Evolutionary conservation across 1,284 basidiomycete genomes (phyloP).

Genomic region (Apiotrichum domesticum): DNA sequence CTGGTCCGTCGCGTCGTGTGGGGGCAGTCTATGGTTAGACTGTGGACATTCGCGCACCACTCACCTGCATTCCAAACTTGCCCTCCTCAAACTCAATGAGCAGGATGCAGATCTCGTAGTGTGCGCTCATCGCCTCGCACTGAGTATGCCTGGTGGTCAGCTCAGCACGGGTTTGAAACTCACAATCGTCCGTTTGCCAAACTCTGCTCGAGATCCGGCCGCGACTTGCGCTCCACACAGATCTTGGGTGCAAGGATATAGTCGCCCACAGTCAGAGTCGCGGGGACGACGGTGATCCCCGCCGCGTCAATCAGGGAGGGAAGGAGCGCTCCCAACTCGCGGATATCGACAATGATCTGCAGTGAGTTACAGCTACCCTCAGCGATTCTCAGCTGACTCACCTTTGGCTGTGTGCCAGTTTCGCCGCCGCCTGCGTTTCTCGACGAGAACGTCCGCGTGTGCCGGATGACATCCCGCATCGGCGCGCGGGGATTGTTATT

Average conservation of each 20-base stretch:
- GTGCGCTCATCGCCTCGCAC: constrained; percentile 92
- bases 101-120: constrained; percentile 89
- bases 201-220: constrained; percentile 83
- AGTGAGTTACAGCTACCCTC: neutral
- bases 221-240: constrained; percentile 91
- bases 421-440: constrained; percentile 81
- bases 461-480: constrained; percentile 52
- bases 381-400: constrained; percentile 30
- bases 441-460: constrained; percentile 74
- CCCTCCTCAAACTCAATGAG: constrained; percentile 99
- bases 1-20: constrained; percentile 50
- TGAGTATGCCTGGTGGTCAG: constrained; percentile 71
- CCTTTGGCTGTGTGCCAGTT: constrained; percentile 60
- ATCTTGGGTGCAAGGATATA: constrained; percentile 94
- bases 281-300: constrained; percentile 73
- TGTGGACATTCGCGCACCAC: constrained; percentile 18
- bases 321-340: constrained; percentile 89
- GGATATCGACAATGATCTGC: constrained; percentile 90
- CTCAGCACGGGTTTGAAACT: constrained; percentile 41
- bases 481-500: constrained; percentile 65
- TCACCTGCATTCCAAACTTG: constrained; percentile 84
- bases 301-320: constrained; percentile 85
- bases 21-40: too few species aligned
- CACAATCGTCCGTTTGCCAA: constrained; percentile 89
- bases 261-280: constrained; percentile 89